Base-by-base conservation (phyloP, 2,329 filamentous ascomycete genomes). In the Samsoniella hepiali region DNA sequence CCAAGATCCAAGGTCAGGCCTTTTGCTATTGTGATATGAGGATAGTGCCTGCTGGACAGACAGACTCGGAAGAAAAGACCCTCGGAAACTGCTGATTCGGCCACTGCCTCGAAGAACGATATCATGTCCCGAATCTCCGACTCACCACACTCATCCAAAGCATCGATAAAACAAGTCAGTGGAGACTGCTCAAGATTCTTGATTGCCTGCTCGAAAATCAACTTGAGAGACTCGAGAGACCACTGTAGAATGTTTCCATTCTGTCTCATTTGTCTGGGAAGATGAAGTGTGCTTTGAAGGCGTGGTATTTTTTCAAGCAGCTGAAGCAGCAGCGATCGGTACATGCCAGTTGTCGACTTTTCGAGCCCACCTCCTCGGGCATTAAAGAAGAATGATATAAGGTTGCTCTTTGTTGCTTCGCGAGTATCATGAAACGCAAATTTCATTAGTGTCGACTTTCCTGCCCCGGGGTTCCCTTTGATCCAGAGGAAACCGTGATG, bases 31-130 rank as follows among this genome's bases (percentile, higher is more conserved):
- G 60, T 72, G 34, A 84, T 77, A 8, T 77, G 62, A 0, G 81
- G 81, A n/a, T 82, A 83, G 38, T 81, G 77, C 0, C 82, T 72
- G 53, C 80, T 83, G 0, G 81, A 79, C 2, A 83, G 76, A 54
- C 77, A 82, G 0, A 80, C 66, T 0, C 65, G 70, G 0, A 83
- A 22, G 22, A 22, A 22, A 22, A 22, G 22, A 22, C 22, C 22
- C 22, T 22, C 22, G 22, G 22, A 22, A 22, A 22, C 22, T 22
- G 22, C 22, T 22, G 22, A 22, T 22, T 22, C 67, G 0, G 73
- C 72, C 0, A 83, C 42, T 0, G 69, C 58, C 44, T 81, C 73
- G 1, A 84, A 77, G 38, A 78, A 78, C 0, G 57, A 27, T 0
- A 83, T 65, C 72, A 84, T 78, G 0, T 76, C 72, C 17, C 72